phyloP scores from a whole-genome alignment of 768 basidiomycete genomes.

The Dentipellis sp. region DNA sequence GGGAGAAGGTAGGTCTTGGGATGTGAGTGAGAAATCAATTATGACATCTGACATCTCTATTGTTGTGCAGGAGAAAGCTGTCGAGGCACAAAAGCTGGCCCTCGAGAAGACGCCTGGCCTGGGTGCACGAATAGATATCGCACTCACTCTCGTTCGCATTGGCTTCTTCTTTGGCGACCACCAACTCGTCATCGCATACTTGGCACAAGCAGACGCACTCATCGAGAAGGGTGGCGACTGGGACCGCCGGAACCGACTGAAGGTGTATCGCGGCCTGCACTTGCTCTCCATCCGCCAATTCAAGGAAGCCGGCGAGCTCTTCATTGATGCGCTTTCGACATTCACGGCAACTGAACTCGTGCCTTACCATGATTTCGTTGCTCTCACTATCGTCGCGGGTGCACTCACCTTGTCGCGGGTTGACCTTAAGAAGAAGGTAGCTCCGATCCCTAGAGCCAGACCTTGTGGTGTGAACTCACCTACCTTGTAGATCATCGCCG shows the following conservation, averaged over 20 bases:
- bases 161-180: slow-evolving; percentile 87
- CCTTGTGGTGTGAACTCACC: neutral
- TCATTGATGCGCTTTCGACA: slow-evolving; percentile 87
- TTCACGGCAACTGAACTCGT: slow-evolving; percentile 91
- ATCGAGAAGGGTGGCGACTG: slow-evolving; percentile 97
- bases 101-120: slow-evolving; percentile 88
- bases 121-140: slow-evolving; percentile 89
- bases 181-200: slow-evolving; percentile 55
- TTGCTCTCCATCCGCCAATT: slow-evolving; percentile 86
- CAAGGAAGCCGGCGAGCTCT: slow-evolving; percentile 72
- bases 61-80: slow-evolving; percentile 55
- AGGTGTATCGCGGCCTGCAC: slow-evolving; percentile 89
- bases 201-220: slow-evolving; percentile 78
- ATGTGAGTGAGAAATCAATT: neutral
- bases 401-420: slow-evolving; percentile 69
- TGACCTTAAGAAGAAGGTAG: slow-evolving; percentile 87
- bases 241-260: slow-evolving; percentile 93
- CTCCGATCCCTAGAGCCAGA: neutral
- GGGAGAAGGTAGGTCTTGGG: slow-evolving; percentile 49
- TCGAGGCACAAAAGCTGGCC: slow-evolving; percentile 75
- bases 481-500: slow-evolving; percentile 54
- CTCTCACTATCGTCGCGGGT: slow-evolving; percentile 73
- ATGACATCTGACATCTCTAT: neutral
- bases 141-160: slow-evolving; percentile 79
- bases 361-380: slow-evolving; percentile 84